Percentiles rank a stretch among this genome's conserved stretches.
phyloP scores from a whole-genome alignment of 306 rosid species.

The Cucurbita moschata region DNA sequence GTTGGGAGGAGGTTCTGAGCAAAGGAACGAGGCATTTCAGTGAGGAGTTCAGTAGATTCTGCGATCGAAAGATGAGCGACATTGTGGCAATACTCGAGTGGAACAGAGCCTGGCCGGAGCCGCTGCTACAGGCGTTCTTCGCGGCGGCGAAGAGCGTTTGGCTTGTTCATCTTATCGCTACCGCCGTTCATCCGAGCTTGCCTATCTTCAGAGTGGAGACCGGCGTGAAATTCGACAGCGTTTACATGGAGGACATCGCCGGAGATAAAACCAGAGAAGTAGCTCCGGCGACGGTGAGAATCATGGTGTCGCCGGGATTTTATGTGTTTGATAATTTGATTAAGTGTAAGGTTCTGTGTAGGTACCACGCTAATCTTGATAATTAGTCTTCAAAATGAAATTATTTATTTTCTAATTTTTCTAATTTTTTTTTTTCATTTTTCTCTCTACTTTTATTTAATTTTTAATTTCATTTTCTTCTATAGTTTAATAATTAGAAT shows the following conservation, averaged over 20 bases:
- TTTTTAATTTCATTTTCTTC: neutral
- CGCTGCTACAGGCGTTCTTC: constrained; percentile 75
- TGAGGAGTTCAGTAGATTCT: constrained; percentile 78
- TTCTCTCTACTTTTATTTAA: neutral
- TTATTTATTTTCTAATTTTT: neutral
- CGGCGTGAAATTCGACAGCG: constrained; percentile 39
- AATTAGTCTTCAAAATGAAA: neutral
- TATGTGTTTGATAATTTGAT: constrained; percentile 64
- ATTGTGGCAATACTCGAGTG: constrained; percentile 78
- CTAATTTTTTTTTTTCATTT: neutral
- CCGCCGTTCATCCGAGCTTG: constrained; percentile 60
- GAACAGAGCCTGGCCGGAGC: constrained; percentile 96
- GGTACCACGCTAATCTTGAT: constrained; percentile 33
- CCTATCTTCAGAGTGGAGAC: constrained; percentile 60
- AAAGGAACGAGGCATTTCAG: constrained; percentile 92
- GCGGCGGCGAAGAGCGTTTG: constrained; percentile 80
- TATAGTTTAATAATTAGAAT: too few species aligned
- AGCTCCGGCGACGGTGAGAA: constrained; percentile 47
- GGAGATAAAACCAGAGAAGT: constrained; percentile 35
- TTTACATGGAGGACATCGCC: constrained; percentile 92
- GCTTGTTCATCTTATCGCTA: constrained; percentile 74
- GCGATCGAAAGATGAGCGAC: constrained; percentile 93
- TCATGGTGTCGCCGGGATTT: constrained; percentile 92
- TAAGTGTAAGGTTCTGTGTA: constrained; percentile 83
- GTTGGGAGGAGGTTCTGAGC: constrained; percentile 82